phyloP scores from a whole-genome alignment of 345 rosid species.

The Eucalyptus shirleyi region DNA sequence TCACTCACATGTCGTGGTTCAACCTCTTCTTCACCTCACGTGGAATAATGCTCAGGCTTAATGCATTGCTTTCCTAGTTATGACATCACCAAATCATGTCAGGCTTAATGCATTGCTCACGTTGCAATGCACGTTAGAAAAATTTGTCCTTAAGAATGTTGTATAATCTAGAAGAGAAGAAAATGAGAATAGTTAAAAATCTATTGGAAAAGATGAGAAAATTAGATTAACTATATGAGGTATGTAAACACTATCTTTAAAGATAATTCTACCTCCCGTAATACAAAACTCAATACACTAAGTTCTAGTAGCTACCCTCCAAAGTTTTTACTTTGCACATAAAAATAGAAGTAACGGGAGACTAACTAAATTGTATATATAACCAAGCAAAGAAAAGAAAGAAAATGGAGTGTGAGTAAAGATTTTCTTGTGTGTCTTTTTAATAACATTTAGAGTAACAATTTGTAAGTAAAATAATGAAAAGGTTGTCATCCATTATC shows the following conservation, averaged over 20 bases:
- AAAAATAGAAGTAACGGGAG: fast-evolving
- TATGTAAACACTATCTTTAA: fast-evolving
- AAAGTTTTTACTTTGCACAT: fast-evolving
- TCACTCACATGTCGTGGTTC: background rate
- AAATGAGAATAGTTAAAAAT: background rate
- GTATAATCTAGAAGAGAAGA: fast-evolving
- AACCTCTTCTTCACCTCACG: background rate
- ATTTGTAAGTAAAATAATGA: background rate
- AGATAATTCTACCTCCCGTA: fast-evolving
- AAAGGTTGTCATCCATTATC: no score
- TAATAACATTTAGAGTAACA: no score
- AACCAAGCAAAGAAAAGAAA: background rate
- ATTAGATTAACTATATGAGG: fast-evolving
- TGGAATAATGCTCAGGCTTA: background rate
- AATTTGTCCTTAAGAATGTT: background rate
- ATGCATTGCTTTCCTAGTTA: background rate
- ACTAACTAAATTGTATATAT: background rate
- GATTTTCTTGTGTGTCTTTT: background rate
- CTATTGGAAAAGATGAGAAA: no score
- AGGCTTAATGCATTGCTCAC: background rate
- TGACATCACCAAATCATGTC: fast-evolving
- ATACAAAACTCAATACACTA: fast-evolving
- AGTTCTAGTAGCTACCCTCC: background rate
- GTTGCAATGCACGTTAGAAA: background rate
- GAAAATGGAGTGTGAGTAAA: no score